Conservation (phyloP, 2,329 filamentous ascomycete species). For the Claviceps pusilla region DNA sequence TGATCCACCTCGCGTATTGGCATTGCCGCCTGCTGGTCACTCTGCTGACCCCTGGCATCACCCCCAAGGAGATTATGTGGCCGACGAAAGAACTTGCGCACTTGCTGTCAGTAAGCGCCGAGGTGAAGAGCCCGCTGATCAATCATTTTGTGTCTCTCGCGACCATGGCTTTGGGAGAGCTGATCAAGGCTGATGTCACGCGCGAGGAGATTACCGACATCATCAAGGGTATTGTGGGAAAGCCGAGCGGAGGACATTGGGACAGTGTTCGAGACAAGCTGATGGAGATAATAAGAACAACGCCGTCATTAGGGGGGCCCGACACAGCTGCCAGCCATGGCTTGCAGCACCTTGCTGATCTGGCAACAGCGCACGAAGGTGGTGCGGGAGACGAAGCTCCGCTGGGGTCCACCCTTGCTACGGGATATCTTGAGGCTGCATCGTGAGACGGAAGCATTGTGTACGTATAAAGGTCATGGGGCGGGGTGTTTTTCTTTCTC, state of each 20-base stretch:
- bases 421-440: constrained; percentile 19
- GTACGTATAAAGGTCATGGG: not conserved
- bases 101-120: constrained; percentile 40
- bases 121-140: constrained; percentile 46
- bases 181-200: constrained; percentile 39
- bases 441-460: not conserved
- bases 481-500: not conserved
- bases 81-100: constrained; percentile 42
- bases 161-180: constrained; percentile 44
- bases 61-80: constrained; percentile 42
- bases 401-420: constrained; percentile 19
- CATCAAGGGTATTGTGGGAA: constrained; percentile 41
- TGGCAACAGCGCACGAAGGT: constrained; percentile 31
- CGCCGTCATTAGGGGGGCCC: constrained; percentile 15
- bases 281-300: constrained; percentile 19
- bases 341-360: constrained; percentile 46
- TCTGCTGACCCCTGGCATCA: constrained; percentile 40
- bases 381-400: constrained; percentile 17
- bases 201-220: constrained; percentile 41
- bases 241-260: constrained; percentile 37
- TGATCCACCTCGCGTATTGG: constrained; percentile 56
- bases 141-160: constrained; percentile 51
- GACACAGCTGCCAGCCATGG: constrained; percentile 33
- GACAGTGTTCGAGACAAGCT: constrained; percentile 37
- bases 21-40: constrained; percentile 51